These are phyloP conservation scores for Cladophialophora carrionii DNA, from an alignment of 2,329 filamentous ascomycete genomes.

Conservation along the genomic window DNA sequence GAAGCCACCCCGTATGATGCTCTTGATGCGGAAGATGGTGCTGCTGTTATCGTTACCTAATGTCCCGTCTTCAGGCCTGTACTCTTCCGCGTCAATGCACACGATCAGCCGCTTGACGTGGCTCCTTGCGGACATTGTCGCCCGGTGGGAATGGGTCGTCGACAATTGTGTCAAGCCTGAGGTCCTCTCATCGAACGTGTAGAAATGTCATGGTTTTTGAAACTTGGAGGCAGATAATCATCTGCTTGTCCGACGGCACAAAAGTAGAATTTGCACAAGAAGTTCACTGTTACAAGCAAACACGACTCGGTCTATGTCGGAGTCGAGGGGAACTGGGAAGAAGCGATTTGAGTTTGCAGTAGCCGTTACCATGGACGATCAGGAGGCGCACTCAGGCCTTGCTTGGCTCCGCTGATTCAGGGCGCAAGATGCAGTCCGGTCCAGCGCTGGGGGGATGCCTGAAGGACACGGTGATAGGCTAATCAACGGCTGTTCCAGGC, in stretches of 20 bases:
- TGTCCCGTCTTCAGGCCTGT: conserved; percentile 12
- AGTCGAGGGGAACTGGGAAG: not conserved
- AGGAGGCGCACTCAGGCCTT: not conserved
- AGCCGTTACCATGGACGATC: not conserved
- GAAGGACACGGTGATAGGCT: not conserved
- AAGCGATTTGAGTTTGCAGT: not conserved
- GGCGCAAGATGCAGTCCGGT: not conserved
- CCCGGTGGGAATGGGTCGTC: not conserved
- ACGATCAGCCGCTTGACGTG: conserved; percentile 39
- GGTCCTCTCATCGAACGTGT: not conserved
- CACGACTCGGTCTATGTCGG: not conserved
- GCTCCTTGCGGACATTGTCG: conserved; percentile 50
- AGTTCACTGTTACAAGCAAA: too few species aligned
- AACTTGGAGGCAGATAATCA: too few species aligned
- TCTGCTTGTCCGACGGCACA: not conserved
- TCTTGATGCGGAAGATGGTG: conserved; percentile 32
- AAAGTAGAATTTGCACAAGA: too few species aligned
- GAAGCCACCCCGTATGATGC: conserved; percentile 21
- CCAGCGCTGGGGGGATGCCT: not conserved
- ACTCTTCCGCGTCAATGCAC: conserved; percentile 30
- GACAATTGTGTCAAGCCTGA: not conserved
- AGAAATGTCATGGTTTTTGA: too few species aligned
- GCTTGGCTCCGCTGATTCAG: not conserved
- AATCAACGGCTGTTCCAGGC: not conserved
- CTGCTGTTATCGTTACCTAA: conserved; percentile 29